Conservation (phyloP, 2,329 filamentous ascomycete species). For the Emergomyces orientalis region DNA sequence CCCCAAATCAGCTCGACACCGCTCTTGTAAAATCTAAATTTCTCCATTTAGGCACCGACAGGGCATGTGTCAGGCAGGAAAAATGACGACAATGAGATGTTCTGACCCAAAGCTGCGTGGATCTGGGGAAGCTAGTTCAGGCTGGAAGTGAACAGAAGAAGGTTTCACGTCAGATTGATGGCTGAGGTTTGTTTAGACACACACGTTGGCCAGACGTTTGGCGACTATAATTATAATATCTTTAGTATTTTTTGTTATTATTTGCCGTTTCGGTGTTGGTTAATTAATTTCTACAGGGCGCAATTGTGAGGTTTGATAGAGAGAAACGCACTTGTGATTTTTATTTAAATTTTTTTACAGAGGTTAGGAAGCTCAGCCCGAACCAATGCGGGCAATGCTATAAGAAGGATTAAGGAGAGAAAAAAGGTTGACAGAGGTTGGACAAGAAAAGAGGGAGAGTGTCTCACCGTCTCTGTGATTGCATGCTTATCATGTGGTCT, state of each 20-base stretch:
- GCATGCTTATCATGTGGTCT: not conserved
- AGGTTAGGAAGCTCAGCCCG: not conserved
- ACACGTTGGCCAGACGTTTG: not conserved
- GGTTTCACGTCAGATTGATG: not conserved
- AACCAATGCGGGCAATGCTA: not conserved
- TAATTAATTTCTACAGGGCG: not conserved
- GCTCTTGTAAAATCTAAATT: not conserved
- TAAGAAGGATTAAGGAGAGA: not conserved
- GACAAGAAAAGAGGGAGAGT: not conserved
- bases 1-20: not conserved
- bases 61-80: not conserved
- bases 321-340: not conserved
- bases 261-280: not conserved
- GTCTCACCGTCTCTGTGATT: constrained; percentile 1
- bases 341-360: not conserved
- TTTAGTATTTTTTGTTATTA: not conserved
- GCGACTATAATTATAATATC: not conserved
- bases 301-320: not conserved
- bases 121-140: not conserved
- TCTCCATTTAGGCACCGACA: not conserved
- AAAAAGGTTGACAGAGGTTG: not conserved
- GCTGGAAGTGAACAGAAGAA: not conserved
- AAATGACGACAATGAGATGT: not conserved
- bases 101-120: not conserved
- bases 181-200: not conserved